These are phyloP conservation scores for Penicillium malachiteum DNA, from an alignment of 495 filamentous ascomycete genomes.

Conservation along the genomic window DNA sequence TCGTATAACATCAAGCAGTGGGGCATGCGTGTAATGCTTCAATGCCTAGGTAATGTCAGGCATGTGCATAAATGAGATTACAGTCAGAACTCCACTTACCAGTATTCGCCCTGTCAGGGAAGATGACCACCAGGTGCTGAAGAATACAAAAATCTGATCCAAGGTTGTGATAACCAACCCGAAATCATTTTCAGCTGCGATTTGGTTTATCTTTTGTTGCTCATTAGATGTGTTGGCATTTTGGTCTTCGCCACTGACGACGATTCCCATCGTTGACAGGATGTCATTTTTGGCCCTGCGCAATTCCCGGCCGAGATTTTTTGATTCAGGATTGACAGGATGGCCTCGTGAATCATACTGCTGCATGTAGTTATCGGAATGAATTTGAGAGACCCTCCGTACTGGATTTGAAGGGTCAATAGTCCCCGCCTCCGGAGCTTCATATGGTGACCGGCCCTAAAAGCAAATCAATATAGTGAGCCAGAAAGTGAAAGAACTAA, in stretches of 20 bases:
- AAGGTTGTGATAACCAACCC: constrained; percentile 47
- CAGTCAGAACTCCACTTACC: constrained; percentile 29
- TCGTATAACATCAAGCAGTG: constrained; percentile 38
- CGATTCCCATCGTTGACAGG: constrained; percentile 54
- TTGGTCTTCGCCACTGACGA: constrained; percentile 46
- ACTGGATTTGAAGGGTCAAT: constrained; percentile 20
- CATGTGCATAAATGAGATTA: constrained; percentile 5
- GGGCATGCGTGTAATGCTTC: constrained; percentile 39
- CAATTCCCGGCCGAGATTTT: constrained; percentile 39
- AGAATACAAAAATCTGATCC: constrained; percentile 41
- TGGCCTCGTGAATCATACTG: constrained; percentile 70
- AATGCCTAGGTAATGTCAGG: constrained; percentile 37
- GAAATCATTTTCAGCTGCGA: constrained; percentile 50
- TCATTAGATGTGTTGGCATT: constrained; percentile 33
- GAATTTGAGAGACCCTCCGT: constrained; percentile 34
- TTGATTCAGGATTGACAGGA: constrained; percentile 60
- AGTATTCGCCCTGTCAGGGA: constrained; percentile 47
- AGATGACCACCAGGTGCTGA: constrained; percentile 44
- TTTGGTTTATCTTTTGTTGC: constrained; percentile 41
- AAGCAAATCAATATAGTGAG: constrained; percentile 19
- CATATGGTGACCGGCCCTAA: constrained; percentile 74
- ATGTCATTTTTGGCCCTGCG: constrained; percentile 58
- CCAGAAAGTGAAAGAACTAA: neutral
- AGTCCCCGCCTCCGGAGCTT: constrained; percentile 48
- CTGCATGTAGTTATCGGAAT: constrained; percentile 54